These are phyloP conservation scores for Butyriboletus loyo DNA, from an alignment of 768 basidiomycete species.

Conservation along the genomic window DNA sequence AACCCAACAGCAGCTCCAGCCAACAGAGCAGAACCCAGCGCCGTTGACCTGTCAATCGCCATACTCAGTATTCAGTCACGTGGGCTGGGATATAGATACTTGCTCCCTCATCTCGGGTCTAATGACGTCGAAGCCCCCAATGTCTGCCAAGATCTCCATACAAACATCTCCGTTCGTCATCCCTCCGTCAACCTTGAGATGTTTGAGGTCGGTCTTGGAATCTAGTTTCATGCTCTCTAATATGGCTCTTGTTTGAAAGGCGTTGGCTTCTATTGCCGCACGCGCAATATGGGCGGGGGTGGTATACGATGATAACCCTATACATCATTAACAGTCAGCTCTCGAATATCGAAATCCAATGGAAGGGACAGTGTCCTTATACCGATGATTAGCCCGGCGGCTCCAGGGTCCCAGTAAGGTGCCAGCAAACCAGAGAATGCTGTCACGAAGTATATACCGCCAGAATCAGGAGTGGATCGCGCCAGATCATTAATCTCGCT, in stretches of 20 bases:
- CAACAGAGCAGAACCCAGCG: conserved; percentile 90
- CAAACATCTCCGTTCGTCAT: conserved; percentile 93
- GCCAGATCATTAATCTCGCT: conserved; percentile 85
- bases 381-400: conserved; percentile 85
- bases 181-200: conserved; percentile 96
- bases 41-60: conserved; percentile 69
- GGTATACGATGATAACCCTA: conserved; percentile 82
- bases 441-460: conserved; percentile 94
- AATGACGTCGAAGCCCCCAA: conserved; percentile 89
- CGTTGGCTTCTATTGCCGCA: conserved; percentile 93
- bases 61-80: neutral
- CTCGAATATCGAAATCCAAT: neutral
- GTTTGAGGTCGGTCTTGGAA: conserved; percentile 71
- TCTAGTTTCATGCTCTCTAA: conserved; percentile 95
- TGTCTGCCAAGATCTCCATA: conserved; percentile 82
- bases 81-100: conserved; percentile 28
- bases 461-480: conserved; percentile 69
- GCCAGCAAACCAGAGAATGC: conserved; percentile 95
- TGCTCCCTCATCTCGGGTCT: conserved; percentile 97
- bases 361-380: conserved; percentile 3
- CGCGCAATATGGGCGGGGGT: conserved; percentile 91
- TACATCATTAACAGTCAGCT: neutral
- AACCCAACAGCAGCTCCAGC: conserved; percentile 85
- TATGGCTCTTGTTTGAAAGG: conserved; percentile 93
- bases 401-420: conserved; percentile 96